A percentile compares a stretch with the other conserved stretches of the same genome.
phyloP scores from a whole-genome alignment of 2,329 filamentous ascomycete genomes.

The Biscogniauxia sp. region DNA sequence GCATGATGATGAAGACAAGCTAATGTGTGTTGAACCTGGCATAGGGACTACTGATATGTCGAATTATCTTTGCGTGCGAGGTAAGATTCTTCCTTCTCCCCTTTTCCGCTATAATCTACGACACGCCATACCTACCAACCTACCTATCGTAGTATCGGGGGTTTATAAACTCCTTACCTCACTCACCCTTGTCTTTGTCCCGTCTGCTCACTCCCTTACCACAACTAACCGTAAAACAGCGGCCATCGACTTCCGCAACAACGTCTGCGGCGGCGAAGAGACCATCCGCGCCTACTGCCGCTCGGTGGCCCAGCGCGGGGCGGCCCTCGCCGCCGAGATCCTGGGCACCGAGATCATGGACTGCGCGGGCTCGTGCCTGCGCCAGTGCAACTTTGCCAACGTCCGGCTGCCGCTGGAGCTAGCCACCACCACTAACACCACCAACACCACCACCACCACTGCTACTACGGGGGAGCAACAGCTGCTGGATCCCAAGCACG shows the following conservation, averaged over 20 bases:
- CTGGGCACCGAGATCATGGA: slow-evolving; percentile 61
- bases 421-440: not conserved
- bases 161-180: no score
- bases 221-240: slow-evolving; percentile 33
- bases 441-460: not conserved
- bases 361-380: slow-evolving; percentile 35
- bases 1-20: slow-evolving; percentile 47
- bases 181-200: not conserved
- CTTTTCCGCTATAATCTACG: not conserved
- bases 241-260: slow-evolving; percentile 56
- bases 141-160: no score
- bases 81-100: slow-evolving; percentile 11
- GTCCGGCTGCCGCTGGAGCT: slow-evolving; percentile 50
- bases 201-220: not conserved
- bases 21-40: slow-evolving; percentile 32
- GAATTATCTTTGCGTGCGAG: slow-evolving; percentile 55
- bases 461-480: not conserved
- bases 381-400: slow-evolving; percentile 55
- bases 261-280: slow-evolving; percentile 57
- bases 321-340: slow-evolving; percentile 44
- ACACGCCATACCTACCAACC: not conserved
- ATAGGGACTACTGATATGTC: slow-evolving; percentile 57
- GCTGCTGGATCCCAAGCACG: slow-evolving; percentile 33
- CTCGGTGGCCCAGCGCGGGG: slow-evolving; percentile 50
- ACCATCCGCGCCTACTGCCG: slow-evolving; percentile 53